Conservation (phyloP, 306 rosid genomes). For the Neltuma alba region DNA sequence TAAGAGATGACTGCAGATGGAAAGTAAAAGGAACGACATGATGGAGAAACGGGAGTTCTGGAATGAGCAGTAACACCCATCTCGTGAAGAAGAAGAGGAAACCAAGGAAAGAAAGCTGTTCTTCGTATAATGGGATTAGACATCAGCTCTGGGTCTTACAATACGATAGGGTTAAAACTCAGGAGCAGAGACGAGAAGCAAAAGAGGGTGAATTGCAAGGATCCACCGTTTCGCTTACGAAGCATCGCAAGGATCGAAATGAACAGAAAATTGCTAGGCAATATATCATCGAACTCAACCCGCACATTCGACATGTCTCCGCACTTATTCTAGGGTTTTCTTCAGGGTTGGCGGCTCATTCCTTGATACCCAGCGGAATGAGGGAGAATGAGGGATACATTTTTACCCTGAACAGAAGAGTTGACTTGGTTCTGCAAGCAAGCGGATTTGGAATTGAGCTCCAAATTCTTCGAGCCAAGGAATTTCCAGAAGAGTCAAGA, state of each 20-base stretch:
- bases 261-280: not conserved
- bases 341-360: not conserved
- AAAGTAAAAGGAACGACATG: not conserved
- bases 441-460: not conserved
- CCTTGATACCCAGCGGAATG: not conserved
- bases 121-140: not conserved
- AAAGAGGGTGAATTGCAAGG: not conserved
- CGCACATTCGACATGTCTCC: not conserved
- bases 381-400: not conserved
- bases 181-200: not conserved
- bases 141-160: not conserved
- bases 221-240: not conserved
- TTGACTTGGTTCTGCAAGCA: not conserved
- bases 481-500: not conserved
- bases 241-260: not conserved
- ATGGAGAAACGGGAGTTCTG: not conserved
- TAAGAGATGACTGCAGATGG: not conserved
- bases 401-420: not conserved
- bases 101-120: not conserved
- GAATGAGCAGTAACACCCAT: not conserved
- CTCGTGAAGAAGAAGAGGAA: not conserved
- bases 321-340: not conserved
- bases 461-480: not conserved
- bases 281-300: not conserved
- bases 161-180: not conserved